phyloP scores from a whole-genome alignment of 371 early-diverging fungal genomes.

The Apophysomyces ossiformis region DNA sequence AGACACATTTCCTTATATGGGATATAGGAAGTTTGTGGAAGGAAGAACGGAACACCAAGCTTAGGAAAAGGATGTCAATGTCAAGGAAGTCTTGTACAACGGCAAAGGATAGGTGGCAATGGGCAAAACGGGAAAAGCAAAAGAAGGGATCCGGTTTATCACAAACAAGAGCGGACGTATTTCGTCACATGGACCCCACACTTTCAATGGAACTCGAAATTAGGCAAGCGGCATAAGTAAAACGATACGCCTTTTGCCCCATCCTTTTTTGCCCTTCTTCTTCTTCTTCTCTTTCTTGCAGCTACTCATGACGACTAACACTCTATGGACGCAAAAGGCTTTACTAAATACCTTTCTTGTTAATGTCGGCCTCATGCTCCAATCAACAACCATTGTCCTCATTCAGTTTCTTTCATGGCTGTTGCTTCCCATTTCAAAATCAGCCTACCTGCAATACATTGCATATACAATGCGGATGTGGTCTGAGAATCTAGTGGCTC shows the following conservation, averaged over 20 bases:
- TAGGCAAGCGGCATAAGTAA: not conserved
- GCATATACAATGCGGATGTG: constrained; percentile 49
- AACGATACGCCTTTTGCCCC: not conserved
- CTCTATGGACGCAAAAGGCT: not conserved
- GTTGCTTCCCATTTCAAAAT: constrained; percentile 39
- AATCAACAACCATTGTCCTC: not conserved
- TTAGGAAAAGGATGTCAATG: too few species aligned
- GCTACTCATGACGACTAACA: not conserved
- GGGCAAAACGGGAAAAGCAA: too few species aligned
- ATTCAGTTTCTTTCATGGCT: constrained; percentile 31
- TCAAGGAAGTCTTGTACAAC: too few species aligned
- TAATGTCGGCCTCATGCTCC: not conserved
- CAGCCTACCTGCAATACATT: constrained; percentile 50
- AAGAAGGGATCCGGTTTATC: not conserved
- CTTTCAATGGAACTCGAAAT: not conserved
- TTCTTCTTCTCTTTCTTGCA: not conserved
- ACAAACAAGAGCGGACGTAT: not conserved
- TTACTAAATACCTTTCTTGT: not conserved
- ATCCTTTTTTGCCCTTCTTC: not conserved
- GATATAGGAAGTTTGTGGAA: too few species aligned
- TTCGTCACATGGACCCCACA: constrained; percentile 4
- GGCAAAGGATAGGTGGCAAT: too few species aligned
- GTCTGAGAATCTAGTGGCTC: constrained; percentile 53
- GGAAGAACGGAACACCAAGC: too few species aligned
- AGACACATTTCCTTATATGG: too few species aligned